Base-by-base conservation (phyloP, 2,329 filamentous ascomycete genomes). In the Lachnellula hyalina region DNA sequence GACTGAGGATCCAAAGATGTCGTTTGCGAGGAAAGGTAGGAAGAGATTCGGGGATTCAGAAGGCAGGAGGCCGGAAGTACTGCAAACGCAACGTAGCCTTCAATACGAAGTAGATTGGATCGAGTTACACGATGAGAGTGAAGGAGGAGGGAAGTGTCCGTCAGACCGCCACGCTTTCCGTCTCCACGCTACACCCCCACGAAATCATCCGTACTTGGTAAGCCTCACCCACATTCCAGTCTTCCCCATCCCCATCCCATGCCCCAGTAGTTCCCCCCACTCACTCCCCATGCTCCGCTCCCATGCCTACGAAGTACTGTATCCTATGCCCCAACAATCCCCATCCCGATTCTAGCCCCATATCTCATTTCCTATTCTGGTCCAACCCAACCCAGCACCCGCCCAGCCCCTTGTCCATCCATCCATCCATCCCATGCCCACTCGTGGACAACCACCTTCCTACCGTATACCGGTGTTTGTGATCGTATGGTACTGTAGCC, bases 151-250 rank as follows among this genome's bases (percentile, higher is more conserved):
- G 41, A 32, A 42, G 40, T 11, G 34, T 12, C 8, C 2, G 32
- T 19, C 17, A 9, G 32, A 14, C n/a, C 6, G 32, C 51, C 35
- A 48, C 51, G 44, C 44, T 46, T n/a, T 52, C 51, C 51, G 32
- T 36, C 21, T 34, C 9, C 14, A 17, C 46, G 21, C 25, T 19
- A 14, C 11, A 12, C 41, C 19, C 14, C 36, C 36, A 15, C 17
- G 36, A 15, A 15, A 15, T 40, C 17, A 40, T 12, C 44, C 17
- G 3, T 21, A n/a, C n/a, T n/a, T n/a, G n/a, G 42, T 52, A 52
- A 52, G 51, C 51, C 51, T 52, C 51, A 52, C 44, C 51, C 42
- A 38, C 51, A 40, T 35, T 25, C 35, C 41, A 44, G 11, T 17
- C 36, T 9, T 15, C 8, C 42, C 23, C 50, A 21, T 19, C 12